Conservation (phyloP, 768 basidiomycete genomes). For the Kwoniella sp. region DNA sequence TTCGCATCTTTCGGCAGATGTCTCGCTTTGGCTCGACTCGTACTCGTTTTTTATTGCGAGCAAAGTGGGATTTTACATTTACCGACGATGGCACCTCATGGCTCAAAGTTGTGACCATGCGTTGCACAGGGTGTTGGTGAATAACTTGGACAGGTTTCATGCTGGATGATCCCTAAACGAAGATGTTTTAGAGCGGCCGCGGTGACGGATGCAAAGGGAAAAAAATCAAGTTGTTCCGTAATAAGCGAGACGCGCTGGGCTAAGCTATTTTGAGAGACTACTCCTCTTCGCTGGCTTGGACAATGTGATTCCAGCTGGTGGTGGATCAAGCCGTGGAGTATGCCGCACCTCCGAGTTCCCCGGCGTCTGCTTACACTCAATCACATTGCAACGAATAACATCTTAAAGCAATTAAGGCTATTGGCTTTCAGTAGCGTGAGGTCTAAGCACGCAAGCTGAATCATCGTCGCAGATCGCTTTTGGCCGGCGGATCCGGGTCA, state of each 20-base stretch:
- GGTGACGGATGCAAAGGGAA: not conserved
- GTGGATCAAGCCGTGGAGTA: not conserved
- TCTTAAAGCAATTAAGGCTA: too few species aligned
- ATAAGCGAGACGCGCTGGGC: not conserved
- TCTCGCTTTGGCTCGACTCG: not conserved
- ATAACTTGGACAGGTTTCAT: not conserved
- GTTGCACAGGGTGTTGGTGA: slow-evolving; percentile 3
- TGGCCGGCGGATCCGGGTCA: not conserved
- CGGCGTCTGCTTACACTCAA: too few species aligned
- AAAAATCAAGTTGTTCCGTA: not conserved
- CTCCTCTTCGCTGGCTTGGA: too few species aligned
- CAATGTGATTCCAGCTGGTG: not conserved
- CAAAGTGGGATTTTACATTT: not conserved
- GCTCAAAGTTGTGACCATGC: not conserved
- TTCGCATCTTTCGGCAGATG: not conserved
- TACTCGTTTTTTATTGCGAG: not conserved
- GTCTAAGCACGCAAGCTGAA: too few species aligned
- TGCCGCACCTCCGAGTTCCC: not conserved
- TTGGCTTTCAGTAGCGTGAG: too few species aligned
- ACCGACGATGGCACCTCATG: not conserved
- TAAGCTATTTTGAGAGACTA: not conserved
- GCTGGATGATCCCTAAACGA: not conserved
- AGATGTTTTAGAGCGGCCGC: not conserved
- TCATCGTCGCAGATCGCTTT: too few species aligned
- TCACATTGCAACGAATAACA: too few species aligned